A percentile compares a stretch with the other conserved stretches of the same genome.
phyloP scores from a whole-genome alignment of 176 grass and related monocot species.

The Aegilops tauschii region DNA sequence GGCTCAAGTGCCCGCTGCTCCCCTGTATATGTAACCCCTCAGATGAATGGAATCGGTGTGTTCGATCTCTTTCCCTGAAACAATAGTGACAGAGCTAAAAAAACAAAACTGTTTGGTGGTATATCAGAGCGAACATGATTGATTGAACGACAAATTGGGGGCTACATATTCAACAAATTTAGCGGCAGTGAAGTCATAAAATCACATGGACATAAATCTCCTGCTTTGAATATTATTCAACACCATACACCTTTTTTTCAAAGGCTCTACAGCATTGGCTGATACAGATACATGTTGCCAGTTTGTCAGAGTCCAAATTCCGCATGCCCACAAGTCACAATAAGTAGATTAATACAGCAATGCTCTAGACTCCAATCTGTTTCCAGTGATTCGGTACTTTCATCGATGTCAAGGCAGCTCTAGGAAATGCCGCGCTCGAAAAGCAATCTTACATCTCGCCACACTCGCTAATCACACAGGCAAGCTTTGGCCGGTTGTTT shows the following conservation, averaged over 20 bases:
- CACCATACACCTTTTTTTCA: neutral
- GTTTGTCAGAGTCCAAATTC: neutral
- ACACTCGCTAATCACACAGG: conserved; percentile 74
- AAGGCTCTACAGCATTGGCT: neutral
- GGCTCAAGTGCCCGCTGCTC: too few species aligned
- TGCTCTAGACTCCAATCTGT: neutral
- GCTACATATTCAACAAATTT: neutral
- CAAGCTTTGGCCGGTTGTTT: conserved; percentile 89
- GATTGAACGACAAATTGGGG: neutral
- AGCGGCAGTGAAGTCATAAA: neutral
- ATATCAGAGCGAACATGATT: neutral
- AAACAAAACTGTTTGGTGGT: neutral
- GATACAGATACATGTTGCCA: neutral
- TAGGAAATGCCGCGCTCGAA: neutral
- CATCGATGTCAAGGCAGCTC: neutral
- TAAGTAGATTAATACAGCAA: neutral
- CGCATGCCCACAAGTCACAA: neutral
- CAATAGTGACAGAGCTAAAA: too few species aligned
- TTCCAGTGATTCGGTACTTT: neutral
- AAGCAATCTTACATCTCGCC: conserved; percentile 87
- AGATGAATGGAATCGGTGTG: too few species aligned
- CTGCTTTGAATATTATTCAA: conserved; percentile 7
- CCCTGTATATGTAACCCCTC: too few species aligned
- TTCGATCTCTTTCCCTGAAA: too few species aligned
- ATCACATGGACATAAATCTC: neutral